phyloP scores from a whole-genome alignment of 2,329 filamentous ascomycete species.

The Ambrosiella xylebori region DNA sequence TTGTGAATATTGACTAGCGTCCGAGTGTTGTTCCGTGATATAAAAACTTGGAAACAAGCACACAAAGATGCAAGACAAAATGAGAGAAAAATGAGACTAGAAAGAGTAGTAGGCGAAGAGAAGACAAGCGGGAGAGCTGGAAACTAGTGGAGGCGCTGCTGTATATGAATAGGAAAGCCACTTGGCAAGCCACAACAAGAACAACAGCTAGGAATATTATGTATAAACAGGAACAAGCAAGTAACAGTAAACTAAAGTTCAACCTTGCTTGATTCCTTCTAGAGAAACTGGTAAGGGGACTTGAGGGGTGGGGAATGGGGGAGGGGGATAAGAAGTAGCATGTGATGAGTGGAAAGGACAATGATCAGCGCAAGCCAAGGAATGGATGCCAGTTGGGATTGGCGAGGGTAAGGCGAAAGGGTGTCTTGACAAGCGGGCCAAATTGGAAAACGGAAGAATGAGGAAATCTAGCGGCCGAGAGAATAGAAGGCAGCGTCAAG shows the following conservation, averaged over 20 bases:
- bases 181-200: constrained; percentile 7
- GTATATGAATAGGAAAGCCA: constrained; percentile 7
- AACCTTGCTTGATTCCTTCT: constrained; percentile 6
- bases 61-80: constrained; percentile 15
- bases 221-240: not conserved
- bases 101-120: constrained; percentile 11
- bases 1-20: too few relatives aligned
- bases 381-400: not conserved
- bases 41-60: not conserved
- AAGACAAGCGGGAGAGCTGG: constrained; percentile 1
- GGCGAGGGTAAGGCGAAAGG: not conserved
- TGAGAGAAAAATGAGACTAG: constrained; percentile 9
- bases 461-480: not conserved
- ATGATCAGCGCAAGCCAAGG: not conserved
- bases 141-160: not conserved
- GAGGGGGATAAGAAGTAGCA: not conserved
- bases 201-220: not conserved
- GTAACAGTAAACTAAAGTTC: not conserved
- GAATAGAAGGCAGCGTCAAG: not conserved
- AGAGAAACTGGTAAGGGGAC: not conserved
- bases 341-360: not conserved
- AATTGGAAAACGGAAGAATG: constrained; percentile 1
- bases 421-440: not conserved
- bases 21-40: not conserved
- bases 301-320: not conserved